Base-by-base conservation (phyloP, 495 filamentous ascomycete species). In the Penicillium paradoxum region DNA sequence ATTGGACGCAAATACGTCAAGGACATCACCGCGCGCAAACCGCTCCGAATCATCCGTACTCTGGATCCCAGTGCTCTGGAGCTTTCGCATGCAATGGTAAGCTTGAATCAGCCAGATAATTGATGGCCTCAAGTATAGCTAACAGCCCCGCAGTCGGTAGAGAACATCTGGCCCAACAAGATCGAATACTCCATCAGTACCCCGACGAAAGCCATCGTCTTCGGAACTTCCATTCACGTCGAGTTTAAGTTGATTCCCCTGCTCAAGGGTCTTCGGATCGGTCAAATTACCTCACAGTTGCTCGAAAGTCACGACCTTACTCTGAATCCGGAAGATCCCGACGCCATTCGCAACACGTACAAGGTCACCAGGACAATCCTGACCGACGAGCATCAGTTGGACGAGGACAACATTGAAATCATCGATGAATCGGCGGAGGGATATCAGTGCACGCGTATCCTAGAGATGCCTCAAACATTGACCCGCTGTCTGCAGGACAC, bases 161-260 rank as follows among this genome's bases (percentile, higher is more conserved):
- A 95, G 67, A 95, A 95, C 61, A 81, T 93, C 49, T 98, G 93
- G 93, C 83, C 88, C 10, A 88, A 91, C 69, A 98, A 98, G 74
- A 81, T 97, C 60, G 84, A 93, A 62, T 97, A 97, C 66, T 87
- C 87, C 6, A 86, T 98, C 51, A 83, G 85, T 53, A 85, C 91
- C 7, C 91, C 93, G 2, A 89, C 86, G 48, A 96, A 95, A 62
- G 92, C 91, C 0, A 85, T 93, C 50, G 85, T 95, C 8, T 96
- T 96, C 57, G 93, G 93, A 33, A 95, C 89, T 14, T 77, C 77
- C 15, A 82, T 97, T 38, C 82, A 83, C 11, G 73, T 95, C 24
- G 83, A 92, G 50, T 89, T 96, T 67, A 78, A 83, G 38, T 81
- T 97, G 45, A 83, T 88, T 6, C 89, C 92, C 2, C 72, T 97